These are phyloP conservation scores for Podospora anserina DNA, from an alignment of 495 filamentous ascomycete species.

Conservation along the genomic window DNA sequence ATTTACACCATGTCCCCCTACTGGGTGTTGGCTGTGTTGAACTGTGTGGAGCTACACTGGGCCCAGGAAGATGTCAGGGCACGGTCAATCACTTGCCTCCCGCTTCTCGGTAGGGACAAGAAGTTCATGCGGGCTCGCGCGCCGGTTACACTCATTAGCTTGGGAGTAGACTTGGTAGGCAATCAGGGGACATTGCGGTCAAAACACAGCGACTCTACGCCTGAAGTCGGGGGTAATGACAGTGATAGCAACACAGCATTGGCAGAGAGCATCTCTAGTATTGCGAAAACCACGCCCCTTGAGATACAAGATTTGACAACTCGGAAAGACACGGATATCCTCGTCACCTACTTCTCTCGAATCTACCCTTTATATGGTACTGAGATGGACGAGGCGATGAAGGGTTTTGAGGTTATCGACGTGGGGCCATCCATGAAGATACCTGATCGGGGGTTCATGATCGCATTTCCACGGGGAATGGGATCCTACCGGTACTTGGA, in stretches of 20 bases:
- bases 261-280: too few relatives aligned
- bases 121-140: conserved; percentile 27
- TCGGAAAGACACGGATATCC: conserved; percentile 17
- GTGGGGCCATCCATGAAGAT: neutral
- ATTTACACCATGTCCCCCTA: conserved; percentile 29
- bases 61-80: neutral
- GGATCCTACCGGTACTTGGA: conserved; percentile 12
- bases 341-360: conserved; percentile 27
- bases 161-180: conserved; percentile 10
- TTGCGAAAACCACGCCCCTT: too few relatives aligned
- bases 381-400: conserved; percentile 29
- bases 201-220: too few relatives aligned
- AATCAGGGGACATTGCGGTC: too few relatives aligned
- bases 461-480: conserved; percentile 27
- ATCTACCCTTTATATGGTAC: conserved; percentile 26
- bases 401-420: conserved; percentile 18
- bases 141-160: conserved; percentile 24
- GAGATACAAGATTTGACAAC: conserved; percentile 22
- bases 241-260: too few relatives aligned
- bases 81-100: conserved; percentile 23
- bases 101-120: conserved; percentile 29
- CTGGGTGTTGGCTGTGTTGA: conserved; percentile 30
- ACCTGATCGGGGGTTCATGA: conserved; percentile 21
- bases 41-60: conserved; percentile 26
- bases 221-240: too few relatives aligned